These are phyloP conservation scores for Xylariaceae sp. DNA, from an alignment of 2,329 filamentous ascomycete genomes.

Conservation along the genomic window DNA sequence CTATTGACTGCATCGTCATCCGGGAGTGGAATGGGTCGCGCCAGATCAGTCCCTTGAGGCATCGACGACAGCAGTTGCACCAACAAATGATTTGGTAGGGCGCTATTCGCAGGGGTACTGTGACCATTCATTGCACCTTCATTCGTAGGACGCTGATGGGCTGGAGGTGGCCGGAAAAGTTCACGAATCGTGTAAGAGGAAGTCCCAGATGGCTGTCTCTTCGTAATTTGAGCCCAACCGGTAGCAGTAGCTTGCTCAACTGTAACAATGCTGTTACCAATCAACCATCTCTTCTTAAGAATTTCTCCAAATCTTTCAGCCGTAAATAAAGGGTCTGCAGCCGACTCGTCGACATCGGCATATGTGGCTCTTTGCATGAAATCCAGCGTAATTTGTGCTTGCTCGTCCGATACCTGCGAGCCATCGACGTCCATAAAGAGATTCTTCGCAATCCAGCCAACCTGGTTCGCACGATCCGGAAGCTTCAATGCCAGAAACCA, in stretches of 20 bases:
- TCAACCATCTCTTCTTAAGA: slow-evolving; percentile 68
- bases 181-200: slow-evolving; percentile 63
- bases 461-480: slow-evolving; percentile 78
- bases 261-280: slow-evolving; percentile 74
- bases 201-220: slow-evolving; percentile 70
- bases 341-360: slow-evolving; percentile 80
- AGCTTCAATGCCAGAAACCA: slow-evolving; percentile 94
- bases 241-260: slow-evolving; percentile 70
- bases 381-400: slow-evolving; percentile 90
- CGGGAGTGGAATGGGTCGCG: slow-evolving; percentile 76
- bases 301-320: slow-evolving; percentile 67
- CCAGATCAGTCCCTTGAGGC: slow-evolving; percentile 57
- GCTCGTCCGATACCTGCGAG: slow-evolving; percentile 79
- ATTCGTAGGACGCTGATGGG: slow-evolving; percentile 56
- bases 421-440: slow-evolving; percentile 79
- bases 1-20: slow-evolving; percentile 69
- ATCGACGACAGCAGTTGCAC: slow-evolving; percentile 69
- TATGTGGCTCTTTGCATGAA: slow-evolving; percentile 90
- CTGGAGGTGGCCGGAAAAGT: slow-evolving; percentile 59
- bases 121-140: slow-evolving; percentile 55
- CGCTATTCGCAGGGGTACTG: slow-evolving; percentile 56
- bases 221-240: slow-evolving; percentile 71
- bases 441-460: slow-evolving; percentile 87
- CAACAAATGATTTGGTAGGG: slow-evolving; percentile 74
- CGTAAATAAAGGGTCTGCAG: slow-evolving; percentile 67